Base-by-base conservation (phyloP, 164 flowering plant genomes). In the Vitis cinerea region DNA sequence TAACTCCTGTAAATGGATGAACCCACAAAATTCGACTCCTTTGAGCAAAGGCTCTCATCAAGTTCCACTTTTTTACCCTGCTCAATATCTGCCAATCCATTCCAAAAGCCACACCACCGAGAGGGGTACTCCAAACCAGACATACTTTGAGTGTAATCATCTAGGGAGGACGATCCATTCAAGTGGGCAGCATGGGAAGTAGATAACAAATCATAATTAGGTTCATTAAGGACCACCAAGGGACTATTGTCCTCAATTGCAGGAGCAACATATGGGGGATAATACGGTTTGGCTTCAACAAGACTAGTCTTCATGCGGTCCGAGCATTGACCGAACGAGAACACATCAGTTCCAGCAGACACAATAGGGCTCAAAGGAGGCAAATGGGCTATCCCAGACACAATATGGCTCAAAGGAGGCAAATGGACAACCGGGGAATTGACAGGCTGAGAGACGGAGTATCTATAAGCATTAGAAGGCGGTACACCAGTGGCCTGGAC, bases 71-170 rank as follows among this genome's bases (percentile, higher is more conserved):
- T 27, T 52, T 77, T 65, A 16, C 65, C 72, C 14, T 68, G 77
- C 58, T 79, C 75, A 64, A 66, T 55, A 56, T 75, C 82, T 27
- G 61, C 10, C 9, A 29, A 37, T 8, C 81, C 79, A 60, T 74
- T 75, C 80, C 81, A 78, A 75, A 44, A 60, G 14, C 66, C 77
- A 66, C 59, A 70, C 79, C 80, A 79, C 2, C 31, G 66, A 5
- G 69, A 29, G 4, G 68, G 11, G 58, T 71, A 75, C 19, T 70
- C 78, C 77, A 71, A 64, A 63, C 73, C 72, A 16, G 75, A 69
- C 27, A 74, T 59, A 31, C 30, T 68, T 51, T 65, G 78, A 16
- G 82, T 19, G 49, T 73, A 80, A 58, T 72, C 80, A 67, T 67
- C 67, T 17, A 49, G 65, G n/a, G 79, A 60, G 47, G 74, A 37